Base-by-base conservation (phyloP, 2,329 filamentous ascomycete genomes). In the Ceratocystis colombiana region DNA sequence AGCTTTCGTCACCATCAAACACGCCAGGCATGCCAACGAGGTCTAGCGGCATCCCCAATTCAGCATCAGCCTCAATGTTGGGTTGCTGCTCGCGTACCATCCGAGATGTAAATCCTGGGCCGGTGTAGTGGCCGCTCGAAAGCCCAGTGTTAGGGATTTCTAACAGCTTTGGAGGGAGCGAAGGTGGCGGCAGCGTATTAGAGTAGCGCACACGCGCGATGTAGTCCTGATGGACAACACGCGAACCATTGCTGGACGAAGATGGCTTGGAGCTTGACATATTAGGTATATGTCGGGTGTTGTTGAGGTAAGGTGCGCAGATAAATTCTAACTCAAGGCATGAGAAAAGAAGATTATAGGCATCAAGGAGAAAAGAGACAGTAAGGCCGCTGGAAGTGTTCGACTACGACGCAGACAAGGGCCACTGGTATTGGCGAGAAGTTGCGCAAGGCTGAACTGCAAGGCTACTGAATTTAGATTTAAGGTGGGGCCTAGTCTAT, bases 1-100 rank as follows among this genome's bases (percentile, higher is more conserved):
- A 90, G 77, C 88, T 88, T 79, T 97, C 93, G 75, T 97, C 91
- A 67, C 92, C 93, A 72, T 97, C 87, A 73, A 97, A 96, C 67
- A 97, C 87, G 37, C 92, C 91, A 5, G 93, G 93, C 78, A 97
- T 90, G 72, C 94, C 94, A 67, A 97, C 88, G 71, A 99, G 78
- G 75, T 97, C 93, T 73, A 99, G 85, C 68, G 92, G 91, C 94
- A 99, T 97, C 67, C 94, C 94, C 71, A 97, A 83, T 79, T 99
- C 94, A 7, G 92, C 94, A 83, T 99, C 94, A 37, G 91, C 91
- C 77, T 99, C 94, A 69, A 99, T 94, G 73, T 96, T 97, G 62
- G 96, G 80, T 64, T 93, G 89, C 78, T 97, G 94, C 73, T 96
- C 91, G 73, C 93, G 83, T 20, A 89, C 90, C 71, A 99, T 80